Percentiles rank a stretch among this genome's conserved stretches.
Evolutionary conservation across 805 yeast genomes (phyloP).

Genomic region (Brettanomyces sp.): DNA sequence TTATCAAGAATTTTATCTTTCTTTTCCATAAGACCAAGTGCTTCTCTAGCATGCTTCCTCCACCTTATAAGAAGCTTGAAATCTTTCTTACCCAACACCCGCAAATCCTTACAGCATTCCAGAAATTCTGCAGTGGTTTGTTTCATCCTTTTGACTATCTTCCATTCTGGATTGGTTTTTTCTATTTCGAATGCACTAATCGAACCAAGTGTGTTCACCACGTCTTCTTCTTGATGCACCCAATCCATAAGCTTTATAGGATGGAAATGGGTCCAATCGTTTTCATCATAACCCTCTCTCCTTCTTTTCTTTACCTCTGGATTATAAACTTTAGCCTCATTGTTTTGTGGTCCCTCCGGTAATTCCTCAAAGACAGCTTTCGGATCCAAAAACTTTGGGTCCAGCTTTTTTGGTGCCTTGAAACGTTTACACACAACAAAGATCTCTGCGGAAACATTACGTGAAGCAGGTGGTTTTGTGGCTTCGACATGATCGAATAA

Average conservation of each 20-base stretch:
- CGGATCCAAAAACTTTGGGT: constrained; percentile 87
- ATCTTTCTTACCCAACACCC: constrained; percentile 90
- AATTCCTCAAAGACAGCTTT: constrained; percentile 91
- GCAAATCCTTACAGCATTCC: constrained; percentile 83
- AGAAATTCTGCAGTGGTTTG: constrained; percentile 71
- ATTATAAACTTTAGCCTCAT: constrained; percentile 87
- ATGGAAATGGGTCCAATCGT: constrained; percentile 68
- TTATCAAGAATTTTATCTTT: constrained; percentile 42
- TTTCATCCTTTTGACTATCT: constrained; percentile 57
- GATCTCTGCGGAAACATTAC: constrained; percentile 98
- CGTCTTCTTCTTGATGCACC: constrained; percentile 63
- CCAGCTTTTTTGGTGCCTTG: constrained; percentile 92
- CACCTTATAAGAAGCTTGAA: constrained; percentile 78
- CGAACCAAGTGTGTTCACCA: constrained; percentile 73
- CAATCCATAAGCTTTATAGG: constrained; percentile 71
- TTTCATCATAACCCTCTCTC: constrained; percentile 97
- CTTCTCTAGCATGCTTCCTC: constrained; percentile 78
- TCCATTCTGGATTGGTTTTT: constrained; percentile 62
- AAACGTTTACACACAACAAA: constrained; percentile 94
- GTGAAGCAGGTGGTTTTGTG: constrained; percentile 96
- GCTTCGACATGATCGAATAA: constrained; percentile 95
- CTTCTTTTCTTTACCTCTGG: constrained; percentile 87
- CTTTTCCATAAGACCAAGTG: constrained; percentile 55
- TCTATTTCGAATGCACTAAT: constrained; percentile 57
- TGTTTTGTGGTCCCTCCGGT: constrained; percentile 61